Conservation (phyloP, 768 basidiomycete genomes). For the Mycena maculata region DNA sequence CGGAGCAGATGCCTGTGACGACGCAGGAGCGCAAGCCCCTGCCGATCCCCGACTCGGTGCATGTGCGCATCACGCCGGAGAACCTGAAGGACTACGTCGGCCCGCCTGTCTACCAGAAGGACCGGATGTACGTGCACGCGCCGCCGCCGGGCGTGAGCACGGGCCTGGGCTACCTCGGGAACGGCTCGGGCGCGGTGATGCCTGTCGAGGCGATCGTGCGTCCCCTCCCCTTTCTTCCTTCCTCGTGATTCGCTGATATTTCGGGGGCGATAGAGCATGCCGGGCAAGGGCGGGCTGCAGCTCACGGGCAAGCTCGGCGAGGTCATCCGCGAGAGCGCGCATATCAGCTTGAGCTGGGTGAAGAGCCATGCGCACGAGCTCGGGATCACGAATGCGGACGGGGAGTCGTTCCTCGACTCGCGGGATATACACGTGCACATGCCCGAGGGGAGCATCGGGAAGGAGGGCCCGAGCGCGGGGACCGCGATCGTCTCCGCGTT, state of each 20-base stretch:
- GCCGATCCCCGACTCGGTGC: conserved; percentile 80
- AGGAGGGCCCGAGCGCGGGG: conserved; percentile 97
- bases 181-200: conserved; percentile 97
- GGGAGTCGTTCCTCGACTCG: conserved; percentile 85
- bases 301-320: conserved; percentile 98
- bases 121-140: conserved; percentile 82
- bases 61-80: conserved; percentile 84
- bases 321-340: conserved; percentile 95
- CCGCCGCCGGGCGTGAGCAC: conserved; percentile 95
- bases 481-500: conserved; percentile 93
- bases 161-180: conserved; percentile 95
- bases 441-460: conserved; percentile 93
- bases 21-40: conserved; percentile 85
- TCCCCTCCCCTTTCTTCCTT: conserved; percentile 29
- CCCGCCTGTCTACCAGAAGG: conserved; percentile 94
- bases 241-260: not conserved
- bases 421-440: conserved; percentile 96
- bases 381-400: conserved; percentile 79
- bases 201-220: conserved; percentile 93
- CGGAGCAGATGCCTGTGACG: conserved; percentile 68
- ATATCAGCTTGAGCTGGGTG: conserved; percentile 94
- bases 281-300: conserved; percentile 92
- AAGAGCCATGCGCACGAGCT: conserved; percentile 91
- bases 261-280: conserved; percentile 81
- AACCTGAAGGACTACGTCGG: conserved; percentile 98